Evolutionary conservation across 2,329 filamentous ascomycete genomes (phyloP).

Genomic region (Aureobasidium melanogenum): DNA sequence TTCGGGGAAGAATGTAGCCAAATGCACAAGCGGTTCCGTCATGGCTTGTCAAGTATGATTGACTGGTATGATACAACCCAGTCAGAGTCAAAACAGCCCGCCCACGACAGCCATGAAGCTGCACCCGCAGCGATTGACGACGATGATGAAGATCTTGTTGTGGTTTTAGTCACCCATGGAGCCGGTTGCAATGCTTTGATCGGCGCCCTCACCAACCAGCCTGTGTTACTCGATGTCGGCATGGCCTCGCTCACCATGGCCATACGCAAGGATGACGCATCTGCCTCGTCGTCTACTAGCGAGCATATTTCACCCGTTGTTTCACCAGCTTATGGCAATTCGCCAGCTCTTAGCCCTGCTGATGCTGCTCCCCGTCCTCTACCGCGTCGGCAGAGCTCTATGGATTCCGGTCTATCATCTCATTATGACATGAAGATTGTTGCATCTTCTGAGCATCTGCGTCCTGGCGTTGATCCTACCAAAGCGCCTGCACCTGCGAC

Average conservation of each 20-base stretch:
- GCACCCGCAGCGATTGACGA: slow-evolving; percentile 24
- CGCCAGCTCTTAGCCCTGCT: neutral
- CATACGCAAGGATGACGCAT: slow-evolving; percentile 44
- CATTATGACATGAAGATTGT: slow-evolving; percentile 66
- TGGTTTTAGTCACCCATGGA: slow-evolving; percentile 86
- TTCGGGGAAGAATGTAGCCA: slow-evolving; percentile 91
- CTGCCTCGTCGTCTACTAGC: neutral
- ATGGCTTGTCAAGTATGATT: slow-evolving; percentile 67
- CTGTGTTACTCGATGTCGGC: slow-evolving; percentile 80
- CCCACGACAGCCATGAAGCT: slow-evolving; percentile 28
- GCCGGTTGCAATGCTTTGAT: slow-evolving; percentile 95
- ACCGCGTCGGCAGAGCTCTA: slow-evolving; percentile 31
- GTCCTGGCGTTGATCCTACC: slow-evolving; percentile 39
- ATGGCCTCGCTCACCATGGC: slow-evolving; percentile 91
- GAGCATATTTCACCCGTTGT: neutral
- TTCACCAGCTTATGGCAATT: neutral
- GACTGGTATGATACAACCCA: slow-evolving; percentile 61
- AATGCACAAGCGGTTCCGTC: slow-evolving; percentile 87
- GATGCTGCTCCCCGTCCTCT: slow-evolving; percentile 13
- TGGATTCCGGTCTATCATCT: slow-evolving; percentile 40
- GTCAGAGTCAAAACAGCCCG: slow-evolving; percentile 34
- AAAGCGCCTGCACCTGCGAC: slow-evolving; percentile 17
- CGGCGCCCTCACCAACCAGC: slow-evolving; percentile 82
- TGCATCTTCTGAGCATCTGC: slow-evolving; percentile 67
- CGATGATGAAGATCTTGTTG: slow-evolving; percentile 60